Base-by-base conservation (phyloP, 441 rosid species). In the Adansonia gregorii region DNA sequence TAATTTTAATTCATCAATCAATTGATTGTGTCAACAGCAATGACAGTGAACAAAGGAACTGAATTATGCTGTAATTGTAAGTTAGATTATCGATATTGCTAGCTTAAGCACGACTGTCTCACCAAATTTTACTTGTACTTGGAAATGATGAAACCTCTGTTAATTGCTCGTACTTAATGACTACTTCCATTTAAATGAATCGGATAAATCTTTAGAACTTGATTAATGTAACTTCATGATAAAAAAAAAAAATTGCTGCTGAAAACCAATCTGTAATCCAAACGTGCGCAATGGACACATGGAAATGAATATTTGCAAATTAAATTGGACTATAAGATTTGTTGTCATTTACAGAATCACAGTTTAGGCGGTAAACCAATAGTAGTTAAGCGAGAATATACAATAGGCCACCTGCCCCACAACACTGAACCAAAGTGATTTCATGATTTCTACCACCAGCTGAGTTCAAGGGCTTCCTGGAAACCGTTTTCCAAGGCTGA, bases 391-490 rank as follows among this genome's bases (percentile, higher is more conserved):
- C 15, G 4, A 56, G 31, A 68, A 68, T 35, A 27, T 58, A 67
- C 67, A 77, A 4, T 17, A 46, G 60, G 70, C 63, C 45, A 11
- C 52, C 58, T 49, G 20, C 51, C 11, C 75, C 10, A 61, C 41
- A 49, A 15, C 20, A 8, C 19, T 8, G 27, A 11, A 48, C 56
- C 45, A 19, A 48, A 51, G n/a, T 5, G 22, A 48, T 27, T 24
- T 6, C 58, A 73, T 39, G 19, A 15, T 22, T 52, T 14, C 51
- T 52, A 86, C 77, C 84, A 85, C 60, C 85, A 79, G 67, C 83
- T 83, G 70, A 82, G 80, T 67, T 85, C 68, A 76, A 86, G 83
- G 68, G 86, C 87, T 69, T 85, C 85, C 65, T 77, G 72, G 15
- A 86, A 85, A 8, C 86, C 82, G 17, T 80, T 85, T 58, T 83